Evolutionary conservation across 176 grass and related monocot species (phyloP), one percentile per base, ranked within the genome.

Genomic region (Carex kokanica): DNA sequence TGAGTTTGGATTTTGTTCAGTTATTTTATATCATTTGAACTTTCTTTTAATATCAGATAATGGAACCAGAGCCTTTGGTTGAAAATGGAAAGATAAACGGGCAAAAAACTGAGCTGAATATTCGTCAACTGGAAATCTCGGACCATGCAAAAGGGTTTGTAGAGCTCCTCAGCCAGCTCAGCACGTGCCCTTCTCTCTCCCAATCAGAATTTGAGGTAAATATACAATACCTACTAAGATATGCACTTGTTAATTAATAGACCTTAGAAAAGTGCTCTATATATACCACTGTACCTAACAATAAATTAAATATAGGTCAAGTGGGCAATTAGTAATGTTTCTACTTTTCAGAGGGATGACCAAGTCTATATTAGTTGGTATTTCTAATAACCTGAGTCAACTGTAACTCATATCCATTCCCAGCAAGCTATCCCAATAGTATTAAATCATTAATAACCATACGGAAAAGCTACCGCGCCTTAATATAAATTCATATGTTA

Each of bases 61-160:
- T 82, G 80, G 80, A 67, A 66, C 23, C 23, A 3, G 32, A 66
- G 13, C 11, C 62, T 25, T 15, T n/a, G 14, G 13, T 82, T 51
- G 58, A 67, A 66, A 7, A 40, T 27, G 38, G 32, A 49, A 66
- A 51, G 31, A 49, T 52, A 23, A 82, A 67, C 9, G 60, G 45
- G 43, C 40, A 82, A 1, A 64, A 64, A 66, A 66, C 13, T 63
- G 59, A 51, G 7, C 47, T 92, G 32, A 57, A 34, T 41, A 85
- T 94, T 64, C 94, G 94, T 43, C 91, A 88, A 51, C 83, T 97
- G 18, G 88, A 97, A 87, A 11, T 86, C 15, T 74, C 88, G 0
- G 94, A 97, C 79, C 80, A 85, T 15, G 87, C 81, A 64, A 97
- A 84, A 87, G 92, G 94, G 0, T 94, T 97, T 63, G 31, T 94